Evolutionary conservation across 495 filamentous ascomycete species (phyloP), one percentile per base, ranked within the genome.

Genomic region (Aspergillus nidulans): DNA sequence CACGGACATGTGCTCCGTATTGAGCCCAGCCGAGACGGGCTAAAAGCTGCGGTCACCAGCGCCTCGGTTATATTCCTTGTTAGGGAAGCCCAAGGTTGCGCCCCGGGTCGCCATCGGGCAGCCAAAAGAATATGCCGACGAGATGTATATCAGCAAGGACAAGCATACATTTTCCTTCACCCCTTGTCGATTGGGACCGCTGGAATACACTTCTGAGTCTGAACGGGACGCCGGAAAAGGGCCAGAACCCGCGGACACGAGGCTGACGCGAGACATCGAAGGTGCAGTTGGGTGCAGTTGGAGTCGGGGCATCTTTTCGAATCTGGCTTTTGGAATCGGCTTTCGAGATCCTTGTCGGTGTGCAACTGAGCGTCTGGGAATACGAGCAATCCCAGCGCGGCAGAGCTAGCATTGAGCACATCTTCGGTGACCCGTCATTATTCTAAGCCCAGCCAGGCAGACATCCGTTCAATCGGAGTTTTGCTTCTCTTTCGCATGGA

Each of bases 11-110:
- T 40, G 24, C 21, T 42, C 49, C 19, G 21, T 50, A 38, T 36
- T 26, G 36, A 48, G 26, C 25, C 20, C 3, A 28, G 34, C 45
- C 30, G 30, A 34, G 30, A 34, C 30, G 30, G 30, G 30, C 30
- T 34, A 34, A 21, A n/a, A 24, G 9, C 21, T n/a, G 47, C 47
- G 21, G 47, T 38, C 39, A 49, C 28, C 10, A 12, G 32, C 32
- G 32, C 52, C 59, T 71, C 68, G 68, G 68, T 63, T 55, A 30
- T 67, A 46, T 61, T 50, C 49, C 68, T 61, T 30, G 40, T 64
- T 69, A 28, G 41, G 66, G 68, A n/a, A 19, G 43, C 59, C 57
- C 63, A 59, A 53, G 59, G 38, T 20, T 41, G 55, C 41, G n/a
- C n/a, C 51, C 40, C 54, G 41, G 57, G 46, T 41, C 23, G 42